Base-by-base conservation (phyloP, 2,329 filamentous ascomycete genomes). In the Penicillium verrucosum region DNA sequence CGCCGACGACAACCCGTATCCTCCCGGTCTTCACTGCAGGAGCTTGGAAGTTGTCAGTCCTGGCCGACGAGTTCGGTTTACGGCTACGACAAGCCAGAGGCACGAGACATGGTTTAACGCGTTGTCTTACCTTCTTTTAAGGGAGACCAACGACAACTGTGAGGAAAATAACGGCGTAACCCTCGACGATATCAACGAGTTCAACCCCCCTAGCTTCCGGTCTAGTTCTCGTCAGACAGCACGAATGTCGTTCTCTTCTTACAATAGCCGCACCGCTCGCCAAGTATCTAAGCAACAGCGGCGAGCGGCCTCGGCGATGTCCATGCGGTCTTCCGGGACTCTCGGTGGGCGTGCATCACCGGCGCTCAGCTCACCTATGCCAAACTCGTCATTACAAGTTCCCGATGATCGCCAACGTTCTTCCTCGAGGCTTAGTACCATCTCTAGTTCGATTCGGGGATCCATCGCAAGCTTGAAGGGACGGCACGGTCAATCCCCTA, bases 31-130 rank as follows among this genome's bases (percentile, higher is more conserved):
- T 53, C 93, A 97, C 76, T 87, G 90, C 65, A 96, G 96, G 84
- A 96, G 92, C 73, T 80, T 99, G 65, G 83, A 97, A 54, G 88
- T 99, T 56, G 83, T 96, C 57, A 94, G 93, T 1, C 92, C 92
- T 21, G 92, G 92, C 48, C 86, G 94, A 63, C 87, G 87, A 16
- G 85, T 99, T 75, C 93, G 96, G 74, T 96, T 99, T 64, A 99
- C 94, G 1, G 95, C 93, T 60, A 87, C 90, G 2, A 99, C 94
- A 3, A 89, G 91, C 37, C 92, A 97, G 72, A 85, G 94, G 59
- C 94, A 99, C 70, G 94, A 99, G 78, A 97, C 92, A 0, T 99
- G 94, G 94, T 96, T 94, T 81, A 97, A 97, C 69, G 92, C 94
- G 0, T 81, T 99, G 53, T 96, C 91, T 1, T 99, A 99, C 72